A percentile compares a stretch with the other conserved stretches of the same genome.
These are phyloP conservation scores for Aegilops sharonensis DNA, from an alignment of 176 grass and related monocot species.

Conservation along the genomic window DNA sequence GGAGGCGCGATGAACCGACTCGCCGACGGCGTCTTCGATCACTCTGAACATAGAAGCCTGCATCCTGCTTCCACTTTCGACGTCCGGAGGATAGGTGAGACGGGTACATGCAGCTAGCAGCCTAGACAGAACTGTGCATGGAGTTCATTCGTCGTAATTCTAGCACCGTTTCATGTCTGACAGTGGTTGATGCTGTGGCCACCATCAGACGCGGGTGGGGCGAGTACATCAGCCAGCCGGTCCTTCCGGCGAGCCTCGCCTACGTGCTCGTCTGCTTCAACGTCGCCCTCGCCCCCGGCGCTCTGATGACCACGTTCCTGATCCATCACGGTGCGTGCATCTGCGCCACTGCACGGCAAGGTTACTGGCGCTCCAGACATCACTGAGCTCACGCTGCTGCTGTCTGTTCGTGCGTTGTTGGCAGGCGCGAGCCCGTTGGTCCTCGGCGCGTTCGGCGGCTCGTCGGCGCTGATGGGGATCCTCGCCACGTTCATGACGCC, in stretches of 20 bases:
- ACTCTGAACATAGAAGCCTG: neutral
- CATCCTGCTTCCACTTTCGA: neutral
- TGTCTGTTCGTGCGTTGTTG: neutral
- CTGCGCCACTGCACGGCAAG: neutral
- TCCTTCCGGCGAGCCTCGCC: conserved; percentile 63
- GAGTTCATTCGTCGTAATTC: too few species aligned
- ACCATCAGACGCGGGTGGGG: conserved; percentile 43
- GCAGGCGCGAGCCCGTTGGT: conserved; percentile 36
- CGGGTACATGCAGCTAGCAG: neutral
- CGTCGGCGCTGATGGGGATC: conserved; percentile 52
- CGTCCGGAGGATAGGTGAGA: conserved; percentile 22
- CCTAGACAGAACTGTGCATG: too few species aligned
- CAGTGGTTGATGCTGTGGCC: neutral
- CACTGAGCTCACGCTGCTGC: neutral
- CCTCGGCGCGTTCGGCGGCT: conserved; percentile 44
- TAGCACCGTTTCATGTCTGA: too few species aligned
- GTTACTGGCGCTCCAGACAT: neutral
- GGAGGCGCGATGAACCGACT: conserved; percentile 25
- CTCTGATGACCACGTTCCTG: conserved; percentile 68
- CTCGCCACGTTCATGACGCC: conserved; percentile 45
- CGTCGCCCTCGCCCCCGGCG: conserved; percentile 51
- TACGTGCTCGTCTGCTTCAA: conserved; percentile 76
- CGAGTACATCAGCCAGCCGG: conserved; percentile 49
- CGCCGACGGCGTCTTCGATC: conserved; percentile 43
- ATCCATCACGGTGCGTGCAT: conserved; percentile 32